Conservation (phyloP, 2,329 filamentous ascomycete genomes). For the Peltaster fructicola region DNA sequence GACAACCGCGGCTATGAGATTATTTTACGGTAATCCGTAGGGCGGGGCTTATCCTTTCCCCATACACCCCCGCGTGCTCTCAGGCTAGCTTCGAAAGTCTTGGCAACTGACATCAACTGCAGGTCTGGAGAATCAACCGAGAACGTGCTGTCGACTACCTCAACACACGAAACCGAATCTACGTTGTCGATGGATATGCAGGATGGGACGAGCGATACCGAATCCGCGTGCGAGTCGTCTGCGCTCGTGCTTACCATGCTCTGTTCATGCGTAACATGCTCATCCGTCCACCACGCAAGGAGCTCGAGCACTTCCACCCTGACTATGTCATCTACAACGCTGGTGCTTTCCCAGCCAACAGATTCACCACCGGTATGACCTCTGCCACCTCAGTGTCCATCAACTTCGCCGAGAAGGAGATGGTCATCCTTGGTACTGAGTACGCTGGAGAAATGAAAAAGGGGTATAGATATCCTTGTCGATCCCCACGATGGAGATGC, state of each 20-base stretch:
- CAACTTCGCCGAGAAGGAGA: constrained; percentile 99
- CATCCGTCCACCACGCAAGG: constrained; percentile 77
- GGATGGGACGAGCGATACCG: constrained; percentile 98
- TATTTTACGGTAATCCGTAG: no score
- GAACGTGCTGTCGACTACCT: constrained; percentile 98
- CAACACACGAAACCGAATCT: constrained; percentile 97
- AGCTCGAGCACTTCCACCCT: constrained; percentile 93
- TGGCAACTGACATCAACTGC: constrained; percentile 2
- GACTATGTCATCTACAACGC: constrained; percentile 99
- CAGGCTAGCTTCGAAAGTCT: no score
- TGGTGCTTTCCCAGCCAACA: constrained; percentile 94
- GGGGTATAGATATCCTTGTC: no score
- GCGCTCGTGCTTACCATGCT: constrained; percentile 96
- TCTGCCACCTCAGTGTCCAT: constrained; percentile 94
- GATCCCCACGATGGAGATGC: no score
- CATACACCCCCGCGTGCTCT: no score
- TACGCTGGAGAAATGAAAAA: constrained; percentile 52
- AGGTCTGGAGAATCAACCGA: constrained; percentile 99
- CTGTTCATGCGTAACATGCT: constrained; percentile 99
- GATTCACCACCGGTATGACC: constrained; percentile 96
- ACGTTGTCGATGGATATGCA: constrained; percentile 91
- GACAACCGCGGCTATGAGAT: no score
- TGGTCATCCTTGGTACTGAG: constrained; percentile 98
- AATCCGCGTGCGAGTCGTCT: constrained; percentile 93
- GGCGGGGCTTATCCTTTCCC: no score